Evolutionary conservation across 1,139 yeast species (phyloP).

Genomic region (Protomyces inouyei): DNA sequence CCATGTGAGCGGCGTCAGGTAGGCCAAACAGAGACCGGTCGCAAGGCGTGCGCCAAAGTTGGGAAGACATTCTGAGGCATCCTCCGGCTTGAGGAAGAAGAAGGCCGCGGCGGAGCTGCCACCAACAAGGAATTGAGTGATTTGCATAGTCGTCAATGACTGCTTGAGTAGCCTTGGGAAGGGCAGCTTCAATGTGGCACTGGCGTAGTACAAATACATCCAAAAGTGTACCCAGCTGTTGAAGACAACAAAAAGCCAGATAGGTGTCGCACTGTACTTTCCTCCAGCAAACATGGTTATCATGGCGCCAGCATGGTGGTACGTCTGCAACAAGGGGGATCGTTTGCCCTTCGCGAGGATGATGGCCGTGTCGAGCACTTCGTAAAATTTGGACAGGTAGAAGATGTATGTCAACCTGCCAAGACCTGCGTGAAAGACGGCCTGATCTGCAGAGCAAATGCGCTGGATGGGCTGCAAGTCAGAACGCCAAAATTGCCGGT

Average conservation of each 20-base stretch:
- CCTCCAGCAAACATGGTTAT: slow-evolving; percentile 80
- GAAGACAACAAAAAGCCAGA: slow-evolving; percentile 77
- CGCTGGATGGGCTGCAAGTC: slow-evolving; percentile 48
- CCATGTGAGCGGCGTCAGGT: slow-evolving; percentile 65
- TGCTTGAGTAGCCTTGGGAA: slow-evolving; percentile 60
- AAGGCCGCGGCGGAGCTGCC: slow-evolving; percentile 64
- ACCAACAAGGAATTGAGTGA: slow-evolving; percentile 64
- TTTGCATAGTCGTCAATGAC: slow-evolving; percentile 62
- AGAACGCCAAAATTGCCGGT: slow-evolving; percentile 32
- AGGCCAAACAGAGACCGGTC: slow-evolving; percentile 61
- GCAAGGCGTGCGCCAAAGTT: slow-evolving; percentile 50
- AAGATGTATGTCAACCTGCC: slow-evolving; percentile 62
- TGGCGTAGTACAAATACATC: slow-evolving; percentile 63
- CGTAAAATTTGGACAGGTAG: slow-evolving; percentile 67
- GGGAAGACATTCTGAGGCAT: slow-evolving; percentile 45
- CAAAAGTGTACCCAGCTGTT: slow-evolving; percentile 71
- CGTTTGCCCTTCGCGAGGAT: slow-evolving; percentile 67
- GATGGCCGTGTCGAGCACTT: slow-evolving; percentile 63
- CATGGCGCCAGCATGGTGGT: slow-evolving; percentile 81
- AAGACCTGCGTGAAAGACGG: slow-evolving; percentile 57
- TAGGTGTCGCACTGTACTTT: slow-evolving; percentile 66
- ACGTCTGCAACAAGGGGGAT: slow-evolving; percentile 63
- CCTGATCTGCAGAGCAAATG: slow-evolving; percentile 57
- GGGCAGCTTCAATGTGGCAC: slow-evolving; percentile 56
- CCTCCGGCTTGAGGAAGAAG: slow-evolving; percentile 57